These are phyloP conservation scores for Pyrenophora tritici-repentis DNA, from an alignment of 2,329 filamentous ascomycete genomes.

Conservation along the genomic window DNA sequence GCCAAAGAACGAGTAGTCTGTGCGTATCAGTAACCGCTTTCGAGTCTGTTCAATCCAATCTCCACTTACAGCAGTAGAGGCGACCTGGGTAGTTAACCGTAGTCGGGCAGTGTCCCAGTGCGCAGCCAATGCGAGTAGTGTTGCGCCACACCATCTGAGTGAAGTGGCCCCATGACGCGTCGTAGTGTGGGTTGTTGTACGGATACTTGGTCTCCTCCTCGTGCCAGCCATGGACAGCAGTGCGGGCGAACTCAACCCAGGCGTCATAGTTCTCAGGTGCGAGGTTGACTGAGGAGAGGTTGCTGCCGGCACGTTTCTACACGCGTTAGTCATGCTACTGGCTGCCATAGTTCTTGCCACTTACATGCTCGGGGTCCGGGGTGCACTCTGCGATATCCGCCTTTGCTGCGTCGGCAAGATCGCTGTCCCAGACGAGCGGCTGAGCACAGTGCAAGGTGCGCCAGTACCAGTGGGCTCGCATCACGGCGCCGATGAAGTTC, in stretches of 20 bases:
- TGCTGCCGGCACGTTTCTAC: conserved; percentile 41
- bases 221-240: conserved; percentile 42
- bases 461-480: conserved; percentile 47
- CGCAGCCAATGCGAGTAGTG: conserved; percentile 43
- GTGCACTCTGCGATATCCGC: conserved; percentile 34
- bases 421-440: conserved; percentile 40
- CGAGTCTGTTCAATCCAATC: too few relatives aligned
- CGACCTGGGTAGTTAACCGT: conserved; percentile 33
- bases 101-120: conserved; percentile 35
- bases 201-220: conserved; percentile 45
- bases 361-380: conserved; percentile 34
- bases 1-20: conserved; percentile 42
- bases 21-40: conserved; percentile 12
- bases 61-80: conserved; percentile 46
- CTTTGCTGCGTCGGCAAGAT: conserved; percentile 33
- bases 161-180: conserved; percentile 44
- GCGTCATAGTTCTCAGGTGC: conserved; percentile 28
- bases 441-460: conserved; percentile 44
- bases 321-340: conserved; percentile 7
- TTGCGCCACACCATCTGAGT: conserved; percentile 49
- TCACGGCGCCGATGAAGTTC: conserved; percentile 39
- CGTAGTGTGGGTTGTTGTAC: conserved; percentile 38
- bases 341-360: not conserved
- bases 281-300: conserved; percentile 37
- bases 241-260: conserved; percentile 39